phyloP scores from a whole-genome alignment of 2,329 filamentous ascomycete species.

The Fusarium miscanthi region DNA sequence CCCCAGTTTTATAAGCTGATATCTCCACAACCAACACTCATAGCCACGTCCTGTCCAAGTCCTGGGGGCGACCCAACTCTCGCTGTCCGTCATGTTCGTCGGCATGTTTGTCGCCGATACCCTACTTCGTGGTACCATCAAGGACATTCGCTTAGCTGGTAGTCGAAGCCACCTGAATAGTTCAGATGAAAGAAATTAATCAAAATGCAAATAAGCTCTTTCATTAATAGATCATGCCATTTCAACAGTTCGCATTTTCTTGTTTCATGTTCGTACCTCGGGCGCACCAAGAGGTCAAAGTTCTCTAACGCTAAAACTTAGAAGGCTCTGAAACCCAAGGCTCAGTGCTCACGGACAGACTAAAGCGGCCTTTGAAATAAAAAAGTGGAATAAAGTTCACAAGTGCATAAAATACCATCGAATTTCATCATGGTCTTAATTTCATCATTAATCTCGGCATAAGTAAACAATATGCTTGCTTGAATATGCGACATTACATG shows the following conservation, averaged over 20 bases:
- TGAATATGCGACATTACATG: background rate
- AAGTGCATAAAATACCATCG: background rate
- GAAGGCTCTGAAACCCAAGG: background rate
- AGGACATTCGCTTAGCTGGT: rapidly evolving
- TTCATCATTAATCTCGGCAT: background rate
- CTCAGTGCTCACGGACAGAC: background rate
- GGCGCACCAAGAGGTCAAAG: background rate
- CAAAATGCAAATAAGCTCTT: rapidly evolving
- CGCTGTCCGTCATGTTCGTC: too few species aligned
- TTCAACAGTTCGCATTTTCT: rapidly evolving
- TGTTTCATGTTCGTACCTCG: background rate
- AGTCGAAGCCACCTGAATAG: rapidly evolving
- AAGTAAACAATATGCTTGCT: background rate
- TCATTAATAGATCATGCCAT: background rate
- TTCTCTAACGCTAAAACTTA: background rate
- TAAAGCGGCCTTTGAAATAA: background rate
- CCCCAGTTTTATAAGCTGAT: rapidly evolving
- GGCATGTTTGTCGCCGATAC: too few species aligned
- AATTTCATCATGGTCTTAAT: rapidly evolving
- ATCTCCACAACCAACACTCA: too few species aligned
- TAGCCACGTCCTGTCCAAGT: too few species aligned
- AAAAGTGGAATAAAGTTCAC: background rate
- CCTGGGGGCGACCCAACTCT: too few species aligned
- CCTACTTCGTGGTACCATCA: rapidly evolving
- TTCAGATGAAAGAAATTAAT: background rate